Evolutionary conservation across 495 filamentous ascomycete genomes (phyloP).

Genomic region (Penicillium dipodomyicola): DNA sequence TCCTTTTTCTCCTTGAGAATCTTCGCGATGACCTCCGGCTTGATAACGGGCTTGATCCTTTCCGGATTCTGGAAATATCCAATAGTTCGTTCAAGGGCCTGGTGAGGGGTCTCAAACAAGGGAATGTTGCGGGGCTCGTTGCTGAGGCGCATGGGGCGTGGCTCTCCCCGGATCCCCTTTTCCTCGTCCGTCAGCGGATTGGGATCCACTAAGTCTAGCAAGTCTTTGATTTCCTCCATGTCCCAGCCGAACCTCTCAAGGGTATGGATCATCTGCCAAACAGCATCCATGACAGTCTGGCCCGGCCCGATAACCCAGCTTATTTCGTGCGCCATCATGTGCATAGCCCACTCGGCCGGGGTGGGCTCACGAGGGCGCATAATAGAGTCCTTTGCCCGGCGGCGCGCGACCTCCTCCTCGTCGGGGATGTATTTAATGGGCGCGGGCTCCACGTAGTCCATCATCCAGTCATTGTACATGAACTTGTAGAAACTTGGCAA

Average conservation of each 20-base stretch:
- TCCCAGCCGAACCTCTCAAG: neutral
- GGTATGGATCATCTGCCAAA: neutral
- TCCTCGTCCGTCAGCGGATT: neutral
- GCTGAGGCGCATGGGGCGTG: neutral
- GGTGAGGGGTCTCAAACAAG: neutral
- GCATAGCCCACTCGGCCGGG: neutral
- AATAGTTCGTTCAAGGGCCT: neutral
- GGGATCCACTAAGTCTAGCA: constrained; percentile 13
- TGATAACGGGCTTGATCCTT: neutral
- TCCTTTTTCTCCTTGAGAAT: neutral
- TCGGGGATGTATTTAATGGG: constrained; percentile 15
- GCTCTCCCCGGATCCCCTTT: neutral
- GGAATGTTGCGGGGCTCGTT: neutral
- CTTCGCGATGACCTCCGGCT: neutral
- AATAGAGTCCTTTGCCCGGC: neutral
- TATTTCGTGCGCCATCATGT: neutral
- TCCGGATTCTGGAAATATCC: neutral
- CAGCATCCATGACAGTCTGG: neutral
- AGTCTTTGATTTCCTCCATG: constrained; percentile 10
- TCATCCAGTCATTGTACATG: constrained; percentile 71
- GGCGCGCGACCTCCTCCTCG: constrained; percentile 8
- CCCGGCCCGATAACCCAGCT: no score
- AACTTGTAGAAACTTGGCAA: constrained; percentile 60
- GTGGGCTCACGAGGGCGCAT: neutral
- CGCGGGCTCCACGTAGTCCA: constrained; percentile 58